A percentile compares a stretch with the other conserved stretches of the same genome.
These are phyloP conservation scores for Solanum chmielewskii DNA, from an alignment of 257 asterid species.

Conservation along the genomic window DNA sequence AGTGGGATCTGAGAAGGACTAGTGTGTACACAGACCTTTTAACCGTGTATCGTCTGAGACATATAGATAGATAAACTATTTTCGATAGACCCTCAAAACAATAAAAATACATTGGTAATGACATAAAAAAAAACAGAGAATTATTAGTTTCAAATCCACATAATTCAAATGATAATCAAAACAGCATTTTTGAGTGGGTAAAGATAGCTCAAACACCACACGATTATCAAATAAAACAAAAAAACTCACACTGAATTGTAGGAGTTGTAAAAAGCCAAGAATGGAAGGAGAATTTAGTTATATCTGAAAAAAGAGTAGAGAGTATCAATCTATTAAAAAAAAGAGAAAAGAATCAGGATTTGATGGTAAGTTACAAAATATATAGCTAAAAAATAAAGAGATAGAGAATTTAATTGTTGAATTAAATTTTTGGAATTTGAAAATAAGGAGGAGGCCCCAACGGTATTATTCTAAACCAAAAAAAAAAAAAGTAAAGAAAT, in stretches of 20 bases:
- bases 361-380: background rate
- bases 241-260: background rate
- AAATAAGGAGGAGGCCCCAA: background rate
- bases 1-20: too few species aligned
- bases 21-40: background rate
- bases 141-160: background rate
- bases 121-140: background rate
- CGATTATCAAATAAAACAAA: background rate
- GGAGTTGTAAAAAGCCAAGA: background rate
- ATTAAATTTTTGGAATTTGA: background rate
- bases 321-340: background rate
- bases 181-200: background rate
- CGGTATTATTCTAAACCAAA: background rate
- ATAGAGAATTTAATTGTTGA: background rate
- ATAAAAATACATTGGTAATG: background rate
- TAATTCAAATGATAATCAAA: background rate
- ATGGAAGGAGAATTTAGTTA: background rate
- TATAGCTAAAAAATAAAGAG: background rate
- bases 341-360: background rate
- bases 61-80: too few species aligned
- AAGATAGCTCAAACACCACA: background rate
- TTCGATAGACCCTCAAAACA: background rate
- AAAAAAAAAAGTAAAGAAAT: background rate
- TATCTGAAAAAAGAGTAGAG: background rate
- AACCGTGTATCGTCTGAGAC: too few species aligned